Base-by-base conservation (phyloP, 306 rosid species). In the Vigna mungo region DNA sequence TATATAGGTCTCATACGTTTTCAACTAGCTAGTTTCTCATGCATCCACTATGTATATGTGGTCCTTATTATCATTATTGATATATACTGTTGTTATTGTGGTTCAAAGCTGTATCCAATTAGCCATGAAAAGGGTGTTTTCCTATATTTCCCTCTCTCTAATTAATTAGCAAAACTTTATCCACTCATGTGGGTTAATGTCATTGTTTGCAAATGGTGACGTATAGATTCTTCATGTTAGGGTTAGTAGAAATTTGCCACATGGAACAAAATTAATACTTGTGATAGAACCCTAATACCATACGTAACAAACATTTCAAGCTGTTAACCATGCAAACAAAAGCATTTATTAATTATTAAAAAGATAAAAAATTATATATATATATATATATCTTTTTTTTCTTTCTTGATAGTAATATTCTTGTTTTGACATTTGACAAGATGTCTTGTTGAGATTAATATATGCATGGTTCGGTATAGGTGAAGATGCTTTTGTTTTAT, bases 51-150 rank as follows among this genome's bases (percentile, higher is more conserved):
- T 44, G 3, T 11, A 44, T 44, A 44, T 66, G 48, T 64, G 36
- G 62, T 55, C 61, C 46, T 62, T 71, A 13, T 77, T 37, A 55
- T 78, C 44, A 77, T 66, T 56, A 72, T 23, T 32, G 36, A 70
- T 63, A 12, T 11, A 44, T 11, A 30, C 17, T 46, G 23, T 46
- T 73, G 51, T 4, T 39, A 4, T 71, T 63, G 64, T 73, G 72
- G 43, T 68, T 83, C 69, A 51, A 73, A 82, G 86, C 83, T 81
- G 83, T 65, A 80, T 68, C 78, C 84, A 68, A 83, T 68, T 59
- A 36, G 46, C 71, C 23, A 43, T 13, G 53, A 46, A 77, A 60
- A 79, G 61, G 68, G 52, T 52, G 39, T 54, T 75, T 74, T 75
- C 56, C 52, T 61, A 41, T 37, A 25, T 61, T 37, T 52, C 56